These are phyloP conservation scores for Zasmidium cellare DNA, from an alignment of 2,329 filamentous ascomycete species.

Conservation along the genomic window DNA sequence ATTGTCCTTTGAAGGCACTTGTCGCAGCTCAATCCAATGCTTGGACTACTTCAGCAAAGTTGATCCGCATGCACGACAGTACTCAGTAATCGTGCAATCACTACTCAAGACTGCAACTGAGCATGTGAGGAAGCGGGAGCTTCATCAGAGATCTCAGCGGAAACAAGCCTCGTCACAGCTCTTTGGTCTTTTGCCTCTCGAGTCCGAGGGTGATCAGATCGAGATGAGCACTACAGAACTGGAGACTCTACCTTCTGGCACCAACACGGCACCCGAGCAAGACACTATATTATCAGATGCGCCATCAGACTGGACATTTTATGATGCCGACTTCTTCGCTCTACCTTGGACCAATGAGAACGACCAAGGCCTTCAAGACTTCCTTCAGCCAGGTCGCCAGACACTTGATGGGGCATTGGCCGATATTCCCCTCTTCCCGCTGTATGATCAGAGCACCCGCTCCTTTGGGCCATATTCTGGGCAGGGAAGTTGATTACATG, in stretches of 20 bases:
- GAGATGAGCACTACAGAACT: background rate
- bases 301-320: conserved; percentile 23
- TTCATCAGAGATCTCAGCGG: conserved; percentile 19
- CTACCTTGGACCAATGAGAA: conserved; percentile 30
- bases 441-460: conserved; percentile 24
- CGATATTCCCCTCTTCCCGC: conserved; percentile 29
- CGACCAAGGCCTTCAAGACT: conserved; percentile 29
- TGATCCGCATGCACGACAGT: conserved; percentile 33
- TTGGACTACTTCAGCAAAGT: conserved; percentile 29
- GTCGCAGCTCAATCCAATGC: conserved; percentile 21
- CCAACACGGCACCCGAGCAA: background rate
- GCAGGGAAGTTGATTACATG: background rate
- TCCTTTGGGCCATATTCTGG: conserved; percentile 4
- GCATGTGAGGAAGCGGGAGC: conserved; percentile 25
- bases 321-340: conserved; percentile 28
- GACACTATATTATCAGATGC: background rate
- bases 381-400: conserved; percentile 28
- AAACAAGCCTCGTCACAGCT: conserved; percentile 31
- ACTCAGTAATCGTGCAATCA: conserved; percentile 27
- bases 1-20: conserved; percentile 24
- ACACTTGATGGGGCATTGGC: conserved; percentile 24
- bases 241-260: background rate
- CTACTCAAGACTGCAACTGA: conserved; percentile 24
- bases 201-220: background rate
- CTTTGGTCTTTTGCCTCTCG: conserved; percentile 25